phyloP scores from a whole-genome alignment of 257 asterid species.

The Solanum appendiculatum region DNA sequence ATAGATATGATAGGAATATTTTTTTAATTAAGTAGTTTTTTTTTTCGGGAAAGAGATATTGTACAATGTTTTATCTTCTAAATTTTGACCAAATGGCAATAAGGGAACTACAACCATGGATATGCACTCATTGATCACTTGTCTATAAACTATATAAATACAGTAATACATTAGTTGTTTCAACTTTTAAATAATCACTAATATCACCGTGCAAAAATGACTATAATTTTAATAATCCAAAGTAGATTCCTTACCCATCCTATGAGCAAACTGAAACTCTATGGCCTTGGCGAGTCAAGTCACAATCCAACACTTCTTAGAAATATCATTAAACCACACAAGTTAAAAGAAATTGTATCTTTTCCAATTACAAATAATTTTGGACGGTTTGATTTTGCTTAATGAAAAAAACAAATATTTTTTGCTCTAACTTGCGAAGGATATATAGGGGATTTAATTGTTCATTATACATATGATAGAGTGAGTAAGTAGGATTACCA shows the following conservation, averaged over 20 bases:
- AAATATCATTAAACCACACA: too few relatives aligned
- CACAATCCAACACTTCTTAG: too few relatives aligned
- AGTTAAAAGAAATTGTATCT: not conserved
- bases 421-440: not conserved
- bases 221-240: not conserved
- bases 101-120: not conserved
- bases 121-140: not conserved
- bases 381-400: not conserved
- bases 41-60: too few relatives aligned
- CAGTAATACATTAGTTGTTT: not conserved
- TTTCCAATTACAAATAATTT: not conserved
- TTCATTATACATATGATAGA: too few relatives aligned
- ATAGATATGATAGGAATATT: too few relatives aligned
- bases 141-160: not conserved
- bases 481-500: not conserved
- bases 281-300: too few relatives aligned
- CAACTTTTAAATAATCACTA: not conserved
- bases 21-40: too few relatives aligned
- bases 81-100: not conserved
- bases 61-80: not conserved
- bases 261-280: too few relatives aligned
- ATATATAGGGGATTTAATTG: too few relatives aligned
- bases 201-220: not conserved
- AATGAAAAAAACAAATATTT: too few relatives aligned
- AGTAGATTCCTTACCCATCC: not conserved